Evolutionary conservation across 257 asterid species (phyloP).

Genomic region (Solanum infundibuliforme): DNA sequence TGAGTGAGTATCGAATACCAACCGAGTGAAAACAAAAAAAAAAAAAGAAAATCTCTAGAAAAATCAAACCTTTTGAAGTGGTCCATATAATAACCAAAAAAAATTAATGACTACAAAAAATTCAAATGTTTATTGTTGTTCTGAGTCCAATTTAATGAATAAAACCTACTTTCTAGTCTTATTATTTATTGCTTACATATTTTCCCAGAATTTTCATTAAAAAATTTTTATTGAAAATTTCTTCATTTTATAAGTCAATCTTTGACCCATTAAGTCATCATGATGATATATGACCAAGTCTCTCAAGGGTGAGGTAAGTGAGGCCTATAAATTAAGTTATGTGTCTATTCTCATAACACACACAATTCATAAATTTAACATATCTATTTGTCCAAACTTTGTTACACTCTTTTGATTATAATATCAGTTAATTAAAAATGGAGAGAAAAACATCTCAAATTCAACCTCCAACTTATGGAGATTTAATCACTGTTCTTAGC

Average conservation of each 20-base stretch:
- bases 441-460: constrained; percentile 15
- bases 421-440: background rate
- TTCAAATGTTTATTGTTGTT: background rate
- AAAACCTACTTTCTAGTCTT: background rate
- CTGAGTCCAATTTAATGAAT: background rate
- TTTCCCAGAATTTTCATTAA: background rate
- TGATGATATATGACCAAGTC: background rate
- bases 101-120: background rate
- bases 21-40: background rate
- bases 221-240: background rate
- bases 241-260: background rate
- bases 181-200: background rate
- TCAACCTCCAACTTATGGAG: constrained; percentile 30
- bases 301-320: background rate
- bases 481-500: constrained; percentile 33
- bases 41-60: background rate
- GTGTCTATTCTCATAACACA: background rate
- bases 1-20: background rate
- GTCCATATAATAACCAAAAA: too few species aligned
- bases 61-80: background rate
- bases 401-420: background rate
- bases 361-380: background rate
- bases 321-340: background rate
- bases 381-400: background rate
- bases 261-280: background rate